Evolutionary conservation across 768 basidiomycete genomes (phyloP), one percentile per base, ranked within the genome.

Genomic region (Rhizopogon vesiculosus): DNA sequence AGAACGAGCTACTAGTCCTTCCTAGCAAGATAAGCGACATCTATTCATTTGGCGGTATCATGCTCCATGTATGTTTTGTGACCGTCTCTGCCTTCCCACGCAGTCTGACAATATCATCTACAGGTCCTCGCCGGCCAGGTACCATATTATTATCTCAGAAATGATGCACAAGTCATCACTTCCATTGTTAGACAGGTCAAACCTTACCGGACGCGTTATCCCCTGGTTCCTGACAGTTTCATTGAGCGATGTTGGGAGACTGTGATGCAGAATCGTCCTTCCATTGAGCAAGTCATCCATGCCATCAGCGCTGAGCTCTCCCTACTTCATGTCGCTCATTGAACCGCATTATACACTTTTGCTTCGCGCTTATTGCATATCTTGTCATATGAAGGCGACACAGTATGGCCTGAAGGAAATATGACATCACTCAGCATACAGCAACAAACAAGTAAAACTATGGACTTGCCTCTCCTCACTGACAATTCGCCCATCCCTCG

Each of bases 41-140:
- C 12, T 80, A 70, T 9, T 77, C 77, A 0, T 76, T 74, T 51
- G 76, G 76, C 3, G 72, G 75, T 58, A 68, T 77, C 16, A 61
- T 63, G 38, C 19, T 55, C 7, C 57, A 58, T 40, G 57, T 48
- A 73, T 29, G 31, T 53, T 5, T 3, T 73, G 61, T 66, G 74
- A 9, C 19, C 9, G 9, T 12, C 5, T 19, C 12, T 3, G 18
- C n/a, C 18, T 33, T 2, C 18, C 7, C 19, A 73, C 75, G 19
- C 13, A 8, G 35, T 38, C 35, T 38, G 18, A 13, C 15, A 12
- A 19, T 33, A 13, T 33, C 18, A 33, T 46, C 29, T 12, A 18
- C n/a, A 46, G 45, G 45, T 46, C 18, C 31, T 46, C 45, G 8
- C 45, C 12, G 62, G 68, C 0, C 60, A 62, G 56, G 25, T 42